Evolutionary conservation across 768 basidiomycete genomes (phyloP).

Genomic region (Russula emetica): DNA sequence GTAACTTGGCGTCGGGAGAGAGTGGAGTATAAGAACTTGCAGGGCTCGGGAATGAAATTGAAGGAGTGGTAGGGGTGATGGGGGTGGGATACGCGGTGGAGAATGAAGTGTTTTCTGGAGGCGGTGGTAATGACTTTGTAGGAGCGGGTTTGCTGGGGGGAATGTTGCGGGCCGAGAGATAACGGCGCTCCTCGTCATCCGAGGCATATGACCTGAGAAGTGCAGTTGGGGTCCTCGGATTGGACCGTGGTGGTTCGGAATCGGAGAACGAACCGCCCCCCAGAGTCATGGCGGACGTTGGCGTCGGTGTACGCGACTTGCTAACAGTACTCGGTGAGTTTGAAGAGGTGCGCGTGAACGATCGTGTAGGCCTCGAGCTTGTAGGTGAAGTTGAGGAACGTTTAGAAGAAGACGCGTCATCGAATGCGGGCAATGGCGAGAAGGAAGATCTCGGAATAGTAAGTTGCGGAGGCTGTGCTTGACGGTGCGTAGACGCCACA

Average conservation of each 20-base stretch:
- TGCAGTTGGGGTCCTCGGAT: slow-evolving; percentile 1
- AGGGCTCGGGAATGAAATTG: slow-evolving; percentile 11
- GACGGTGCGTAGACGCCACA: background rate
- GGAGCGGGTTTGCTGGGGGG: slow-evolving; percentile 25
- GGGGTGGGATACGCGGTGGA: slow-evolving; percentile 4
- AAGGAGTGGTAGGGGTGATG: slow-evolving; percentile 10
- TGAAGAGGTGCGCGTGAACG: slow-evolving; percentile 16
- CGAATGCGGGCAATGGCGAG: slow-evolving; percentile 9
- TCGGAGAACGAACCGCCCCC: slow-evolving; percentile 22
- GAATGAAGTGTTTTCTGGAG: slow-evolving; percentile 8
- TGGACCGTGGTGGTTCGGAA: slow-evolving; percentile 19
- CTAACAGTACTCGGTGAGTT: background rate
- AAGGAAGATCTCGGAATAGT: slow-evolving; percentile 15
- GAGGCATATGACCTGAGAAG: slow-evolving; percentile 21
- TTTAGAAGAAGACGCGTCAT: slow-evolving; percentile 19
- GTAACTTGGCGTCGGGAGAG: slow-evolving; percentile 11
- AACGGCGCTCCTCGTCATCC: slow-evolving; percentile 23
- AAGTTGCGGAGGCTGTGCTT: slow-evolving; percentile 7
- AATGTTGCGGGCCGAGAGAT: slow-evolving; percentile 19
- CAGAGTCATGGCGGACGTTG: slow-evolving; percentile 14
- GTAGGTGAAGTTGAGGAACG: slow-evolving; percentile 22
- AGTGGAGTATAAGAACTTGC: slow-evolving; percentile 1
- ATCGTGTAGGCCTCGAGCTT: slow-evolving; percentile 12
- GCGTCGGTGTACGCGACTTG: slow-evolving; percentile 25
- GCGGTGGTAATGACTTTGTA: slow-evolving; percentile 21